Evolutionary conservation across 208 protist genomes (phyloP).

Genomic region (Sergeia podlipaevii): DNA sequence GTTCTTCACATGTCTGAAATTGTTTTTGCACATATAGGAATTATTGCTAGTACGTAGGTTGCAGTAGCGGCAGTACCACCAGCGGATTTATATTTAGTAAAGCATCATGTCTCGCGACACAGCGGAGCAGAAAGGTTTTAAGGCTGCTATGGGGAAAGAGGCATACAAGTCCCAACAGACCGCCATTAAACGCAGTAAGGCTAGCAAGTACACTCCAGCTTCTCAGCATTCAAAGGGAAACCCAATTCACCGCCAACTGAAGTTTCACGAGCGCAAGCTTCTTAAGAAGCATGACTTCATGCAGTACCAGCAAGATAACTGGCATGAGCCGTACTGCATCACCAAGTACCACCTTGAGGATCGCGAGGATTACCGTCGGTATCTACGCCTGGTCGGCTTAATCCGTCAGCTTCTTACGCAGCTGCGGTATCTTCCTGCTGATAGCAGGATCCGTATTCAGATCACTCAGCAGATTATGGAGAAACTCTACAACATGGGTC

Average conservation of each 20-base stretch:
- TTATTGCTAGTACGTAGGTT: no score
- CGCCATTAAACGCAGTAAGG: conserved; percentile 69
- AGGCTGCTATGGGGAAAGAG: conserved; percentile 38
- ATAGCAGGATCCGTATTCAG: conserved; percentile 87
- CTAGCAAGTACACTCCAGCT: conserved; percentile 70
- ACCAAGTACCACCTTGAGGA: conserved; percentile 92
- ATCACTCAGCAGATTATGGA: conserved; percentile 90
- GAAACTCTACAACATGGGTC: conserved; percentile 89
- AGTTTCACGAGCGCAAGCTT: conserved; percentile 88
- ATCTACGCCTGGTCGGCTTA: conserved; percentile 83
- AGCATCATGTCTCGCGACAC: conserved; percentile 57
- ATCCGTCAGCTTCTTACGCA: conserved; percentile 85
- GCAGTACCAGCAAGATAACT: conserved; percentile 90
- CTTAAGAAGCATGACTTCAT: conserved; percentile 92
- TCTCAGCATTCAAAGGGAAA: conserved; percentile 80
- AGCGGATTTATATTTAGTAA: no score
- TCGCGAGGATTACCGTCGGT: conserved; percentile 91
- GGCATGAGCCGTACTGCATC: conserved; percentile 91
- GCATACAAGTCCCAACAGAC: conserved; percentile 50
- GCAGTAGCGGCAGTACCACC: no score
- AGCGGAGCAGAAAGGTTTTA: conserved; percentile 40
- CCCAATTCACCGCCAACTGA: conserved; percentile 80
- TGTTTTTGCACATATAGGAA: no score
- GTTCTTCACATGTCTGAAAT: no score
- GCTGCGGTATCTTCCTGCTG: conserved; percentile 81